Conservation (phyloP, 1,284 basidiomycete species). For the Papiliotrema nemorosa region DNA sequence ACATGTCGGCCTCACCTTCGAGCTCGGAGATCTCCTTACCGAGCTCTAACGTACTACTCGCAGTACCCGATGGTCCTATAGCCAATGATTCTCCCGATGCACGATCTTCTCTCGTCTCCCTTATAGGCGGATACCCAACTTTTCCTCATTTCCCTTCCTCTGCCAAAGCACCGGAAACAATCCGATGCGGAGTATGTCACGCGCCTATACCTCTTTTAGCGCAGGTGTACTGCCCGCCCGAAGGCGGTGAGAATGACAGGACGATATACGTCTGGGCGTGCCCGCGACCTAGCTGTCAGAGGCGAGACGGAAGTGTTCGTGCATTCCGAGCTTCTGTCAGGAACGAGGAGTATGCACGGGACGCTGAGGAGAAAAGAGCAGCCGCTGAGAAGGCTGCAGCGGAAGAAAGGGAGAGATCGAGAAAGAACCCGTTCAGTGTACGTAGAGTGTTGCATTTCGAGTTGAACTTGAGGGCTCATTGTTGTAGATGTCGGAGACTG, state of each 20-base stretch:
- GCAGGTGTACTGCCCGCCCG: slow-evolving; percentile 50
- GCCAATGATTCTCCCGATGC: slow-evolving; percentile 22
- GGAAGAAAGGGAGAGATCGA: slow-evolving; percentile 33
- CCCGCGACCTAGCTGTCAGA: slow-evolving; percentile 37
- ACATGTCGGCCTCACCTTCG: slow-evolving; percentile 31
- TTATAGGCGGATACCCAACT: slow-evolving; percentile 47
- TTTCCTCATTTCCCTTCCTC: slow-evolving; percentile 35
- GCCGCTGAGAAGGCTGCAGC: slow-evolving; percentile 34
- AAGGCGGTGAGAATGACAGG: slow-evolving; percentile 48
- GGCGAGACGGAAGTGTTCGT: slow-evolving; percentile 43
- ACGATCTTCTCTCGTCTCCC: slow-evolving; percentile 32
- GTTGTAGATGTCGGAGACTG: slow-evolving; percentile 5
- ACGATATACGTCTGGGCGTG: slow-evolving; percentile 49
- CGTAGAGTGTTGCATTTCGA: slow-evolving; percentile 8
- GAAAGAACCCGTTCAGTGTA: slow-evolving; percentile 48
- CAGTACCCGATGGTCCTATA: slow-evolving; percentile 46
- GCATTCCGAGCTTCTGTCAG: slow-evolving; percentile 46
- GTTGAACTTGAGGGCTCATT: slow-evolving; percentile 3
- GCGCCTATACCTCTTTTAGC: slow-evolving; percentile 43
- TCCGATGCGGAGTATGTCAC: slow-evolving; percentile 41
- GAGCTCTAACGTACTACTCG: slow-evolving; percentile 42
- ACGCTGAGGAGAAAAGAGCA: slow-evolving; percentile 38
- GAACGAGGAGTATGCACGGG: slow-evolving; percentile 47
- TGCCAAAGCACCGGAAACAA: slow-evolving; percentile 15
- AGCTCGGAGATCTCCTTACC: slow-evolving; percentile 33